Evolutionary conservation across 352 stramenopile genomes (phyloP), one percentile per base, ranked within the genome.

Genomic region (Pythium coloratum): DNA sequence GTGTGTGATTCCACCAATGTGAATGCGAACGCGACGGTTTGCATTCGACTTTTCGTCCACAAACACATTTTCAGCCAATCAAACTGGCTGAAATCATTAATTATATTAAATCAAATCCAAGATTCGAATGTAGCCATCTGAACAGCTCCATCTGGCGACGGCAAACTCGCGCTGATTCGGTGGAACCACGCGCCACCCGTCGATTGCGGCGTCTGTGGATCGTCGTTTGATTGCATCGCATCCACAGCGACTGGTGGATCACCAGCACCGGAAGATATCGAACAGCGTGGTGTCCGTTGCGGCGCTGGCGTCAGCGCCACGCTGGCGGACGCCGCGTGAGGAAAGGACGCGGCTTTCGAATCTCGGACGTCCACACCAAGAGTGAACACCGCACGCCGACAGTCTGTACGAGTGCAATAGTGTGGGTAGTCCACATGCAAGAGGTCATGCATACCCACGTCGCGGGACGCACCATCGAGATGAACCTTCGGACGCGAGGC

Each of bases 101-200:
- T 14, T 30, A 16, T n/a, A 14, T 2, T n/a, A 18, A 51, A 51
- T 51, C 44, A 51, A 14, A 30, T 32, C n/a, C 44, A 30, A 51
- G 18, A 51, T 51, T 51, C 44, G 20, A 51, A 51, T 51, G 44
- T 51, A 51, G 44, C 44, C 44, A 51, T 51, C 7, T 51, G 44
- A 51, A 8, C 2, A 32, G 44, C n/a, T 51, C 44, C 44, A 51
- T 50, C 13, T 50, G 42, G 36, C 13, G 4, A 24, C n/a, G 3
- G 32, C 18, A 9, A 51, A n/a, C n/a, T 32, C n/a, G n/a, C 12
- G 44, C 44, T 51, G 44, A 51, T 51, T 51, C n/a, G 44, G n/a
- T 51, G 44, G 44, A n/a, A 51, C 1, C 44, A 51, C 44, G 44
- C 44, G n/a, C 44, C 44, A n/a, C 12, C 4, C 34, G 34, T 38